Percentiles rank a stretch among this genome's conserved stretches.
Evolutionary conservation across 495 filamentous ascomycete genomes (phyloP).

Genomic region (Rhypophila decipiens): DNA sequence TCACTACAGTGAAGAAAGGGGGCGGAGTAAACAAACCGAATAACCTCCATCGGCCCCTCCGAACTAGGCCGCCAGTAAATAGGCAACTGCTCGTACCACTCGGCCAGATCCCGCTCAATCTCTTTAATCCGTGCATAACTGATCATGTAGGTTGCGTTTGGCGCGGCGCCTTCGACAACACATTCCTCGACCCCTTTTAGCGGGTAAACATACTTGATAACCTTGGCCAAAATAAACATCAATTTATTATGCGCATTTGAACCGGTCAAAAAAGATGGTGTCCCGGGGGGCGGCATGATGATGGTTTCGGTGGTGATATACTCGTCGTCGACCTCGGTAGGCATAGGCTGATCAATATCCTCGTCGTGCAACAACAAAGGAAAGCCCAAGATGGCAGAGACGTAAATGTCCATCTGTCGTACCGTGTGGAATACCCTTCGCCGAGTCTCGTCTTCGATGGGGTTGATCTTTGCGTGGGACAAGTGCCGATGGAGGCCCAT

Average conservation of each 20-base stretch:
- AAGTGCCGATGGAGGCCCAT: constrained; percentile 85
- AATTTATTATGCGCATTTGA: constrained; percentile 80
- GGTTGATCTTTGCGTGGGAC: constrained; percentile 61
- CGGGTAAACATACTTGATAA: constrained; percentile 86
- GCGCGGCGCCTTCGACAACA: constrained; percentile 29
- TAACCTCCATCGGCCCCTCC: constrained; percentile 64
- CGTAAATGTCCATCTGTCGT: constrained; percentile 90
- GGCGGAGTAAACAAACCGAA: constrained; percentile 47
- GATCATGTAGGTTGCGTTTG: constrained; percentile 62
- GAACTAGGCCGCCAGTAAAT: constrained; percentile 65
- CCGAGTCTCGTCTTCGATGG: constrained; percentile 76
- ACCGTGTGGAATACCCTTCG: constrained; percentile 87
- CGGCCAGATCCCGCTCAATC: constrained; percentile 77
- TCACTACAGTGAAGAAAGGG: neutral
- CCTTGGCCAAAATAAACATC: constrained; percentile 72
- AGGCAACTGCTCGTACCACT: constrained; percentile 78
- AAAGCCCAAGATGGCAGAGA: constrained; percentile 80
- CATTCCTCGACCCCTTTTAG: constrained; percentile 65
- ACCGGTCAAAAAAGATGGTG: constrained; percentile 68
- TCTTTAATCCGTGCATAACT: constrained; percentile 84
- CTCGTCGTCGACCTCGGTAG: constrained; percentile 81
- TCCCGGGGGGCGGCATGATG: constrained; percentile 64
- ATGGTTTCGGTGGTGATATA: constrained; percentile 78
- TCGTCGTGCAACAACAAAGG: constrained; percentile 79
- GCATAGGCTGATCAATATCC: constrained; percentile 87